Conservation (phyloP, 352 stramenopile genomes). For the Globisporangium rhizosaccharum region DNA sequence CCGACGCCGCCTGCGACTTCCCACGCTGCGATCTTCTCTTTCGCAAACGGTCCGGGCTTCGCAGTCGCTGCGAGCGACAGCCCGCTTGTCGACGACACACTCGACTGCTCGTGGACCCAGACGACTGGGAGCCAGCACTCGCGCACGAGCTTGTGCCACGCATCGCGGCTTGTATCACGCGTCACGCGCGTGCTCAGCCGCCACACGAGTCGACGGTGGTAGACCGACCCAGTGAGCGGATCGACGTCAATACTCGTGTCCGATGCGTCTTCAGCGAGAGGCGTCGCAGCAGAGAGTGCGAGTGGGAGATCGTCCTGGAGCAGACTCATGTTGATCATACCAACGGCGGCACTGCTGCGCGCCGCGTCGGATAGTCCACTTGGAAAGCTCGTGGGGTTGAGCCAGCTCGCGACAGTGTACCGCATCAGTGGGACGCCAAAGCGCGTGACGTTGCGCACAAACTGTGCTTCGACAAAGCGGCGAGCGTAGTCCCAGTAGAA, state of each 20-base stretch:
- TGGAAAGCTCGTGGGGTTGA: slow-evolving; percentile 25
- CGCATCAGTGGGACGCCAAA: slow-evolving; percentile 48
- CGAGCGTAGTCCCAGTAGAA: slow-evolving; percentile 51
- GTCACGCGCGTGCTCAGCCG: slow-evolving; percentile 28
- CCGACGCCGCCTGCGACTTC: slow-evolving; percentile 19
- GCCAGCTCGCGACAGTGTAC: slow-evolving; percentile 36
- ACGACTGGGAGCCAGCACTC: slow-evolving; percentile 35
- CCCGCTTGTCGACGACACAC: slow-evolving; percentile 22
- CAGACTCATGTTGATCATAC: slow-evolving; percentile 40
- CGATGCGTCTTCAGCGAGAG: background rate
- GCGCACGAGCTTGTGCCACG: slow-evolving; percentile 30
- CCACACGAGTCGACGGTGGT: slow-evolving; percentile 47
- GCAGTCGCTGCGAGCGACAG: slow-evolving; percentile 4
- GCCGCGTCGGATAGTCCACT: slow-evolving; percentile 18
- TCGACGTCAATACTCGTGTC: slow-evolving; percentile 37
- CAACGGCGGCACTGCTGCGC: background rate
- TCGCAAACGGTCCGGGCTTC: slow-evolving; percentile 24
- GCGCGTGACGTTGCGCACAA: slow-evolving; percentile 38
- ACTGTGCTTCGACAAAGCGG: slow-evolving; percentile 35
- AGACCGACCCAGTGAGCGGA: slow-evolving; percentile 35
- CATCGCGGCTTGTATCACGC: slow-evolving; percentile 9
- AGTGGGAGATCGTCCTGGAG: slow-evolving; percentile 40
- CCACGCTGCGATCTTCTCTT: slow-evolving; percentile 33
- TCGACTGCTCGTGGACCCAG: slow-evolving; percentile 43
- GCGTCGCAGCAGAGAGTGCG: slow-evolving; percentile 9